Base-by-base conservation (phyloP, 148 eudicot genomes). In the Rhododendron vialii region DNA sequence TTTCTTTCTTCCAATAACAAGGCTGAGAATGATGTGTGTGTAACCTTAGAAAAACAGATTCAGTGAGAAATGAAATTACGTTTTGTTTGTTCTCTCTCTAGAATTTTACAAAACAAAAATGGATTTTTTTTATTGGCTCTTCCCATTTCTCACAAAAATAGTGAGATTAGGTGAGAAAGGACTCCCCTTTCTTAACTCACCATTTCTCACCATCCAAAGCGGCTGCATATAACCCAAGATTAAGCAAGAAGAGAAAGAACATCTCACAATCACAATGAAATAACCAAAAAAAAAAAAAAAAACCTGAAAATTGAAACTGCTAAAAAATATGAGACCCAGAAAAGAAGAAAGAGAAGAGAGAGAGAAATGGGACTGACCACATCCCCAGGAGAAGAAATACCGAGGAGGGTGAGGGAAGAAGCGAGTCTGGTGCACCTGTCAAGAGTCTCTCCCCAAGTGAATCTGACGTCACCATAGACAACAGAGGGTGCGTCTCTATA, bases 341-440 rank as follows among this genome's bases (percentile, higher is more conserved):
- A 57, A 28, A 41, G 24, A 30, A 74, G 82, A 24, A 28, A 59
- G 3, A 33, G 65, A n/a, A 65, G 17, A 69, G 35, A 28, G 75
- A 69, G 36, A 28, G 35, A 28, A 0, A 28, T 3, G 38, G 76
- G 76, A 89, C 87, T 80, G 55, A 92, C 93, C 20, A 92, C 92
- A 81, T 92, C 92, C 2, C 89, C 90, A 4, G 84, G 88, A 47
- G 91, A 85, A 47, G 91, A 85, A 73, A 92, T 86, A 0, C 83
- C 88, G 14, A 89, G 81, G 1, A 36, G 82, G 50, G 86, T 33
- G 35, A 92, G 88, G 61, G 92, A 83, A 53, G 92, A 92, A 84
- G 93, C 93, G 61, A 92, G 90, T 18, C 80, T 83, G 43, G 80
- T 85, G 67, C 93, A 92, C 86, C 93, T 89, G 1, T 86, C 61